These are phyloP conservation scores for Penicillium sp. DNA, from an alignment of 2,329 filamentous ascomycete species.

Conservation along the genomic window DNA sequence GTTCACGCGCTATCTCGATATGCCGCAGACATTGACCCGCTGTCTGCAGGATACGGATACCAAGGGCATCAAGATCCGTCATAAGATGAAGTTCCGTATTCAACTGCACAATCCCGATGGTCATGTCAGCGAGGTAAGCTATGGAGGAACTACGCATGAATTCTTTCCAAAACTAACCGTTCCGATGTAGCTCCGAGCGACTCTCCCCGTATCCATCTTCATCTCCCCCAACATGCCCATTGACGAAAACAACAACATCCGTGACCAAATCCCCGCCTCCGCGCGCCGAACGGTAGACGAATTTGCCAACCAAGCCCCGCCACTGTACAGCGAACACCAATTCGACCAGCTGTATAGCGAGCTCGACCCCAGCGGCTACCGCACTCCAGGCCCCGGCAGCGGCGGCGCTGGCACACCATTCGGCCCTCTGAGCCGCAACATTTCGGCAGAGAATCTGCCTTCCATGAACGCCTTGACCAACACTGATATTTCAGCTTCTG, in stretches of 20 bases:
- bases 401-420: slow-evolving; percentile 83
- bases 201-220: slow-evolving; percentile 88
- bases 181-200: slow-evolving; percentile 73
- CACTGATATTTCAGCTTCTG: slow-evolving; percentile 64
- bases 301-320: slow-evolving; percentile 75
- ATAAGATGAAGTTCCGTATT: slow-evolving; percentile 90
- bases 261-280: slow-evolving; percentile 63
- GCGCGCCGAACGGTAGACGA: slow-evolving; percentile 59
- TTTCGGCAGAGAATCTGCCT: slow-evolving; percentile 80
- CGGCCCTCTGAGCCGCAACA: slow-evolving; percentile 69
- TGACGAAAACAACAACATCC: slow-evolving; percentile 82
- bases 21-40: slow-evolving; percentile 80
- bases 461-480: slow-evolving; percentile 60
- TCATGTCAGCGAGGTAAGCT: slow-evolving; percentile 81
- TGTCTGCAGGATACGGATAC: slow-evolving; percentile 91
- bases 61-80: slow-evolving; percentile 86
- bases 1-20: slow-evolving; percentile 64
- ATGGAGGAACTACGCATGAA: neutral
- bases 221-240: slow-evolving; percentile 93
- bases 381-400: slow-evolving; percentile 70
- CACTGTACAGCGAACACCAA: slow-evolving; percentile 86
- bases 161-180: slow-evolving; percentile 21
- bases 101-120: slow-evolving; percentile 94
- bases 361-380: slow-evolving; percentile 79
- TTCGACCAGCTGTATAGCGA: slow-evolving; percentile 91